Evolutionary conservation across 352 stramenopile species (phyloP).

Genomic region (Globisporangium alternatum): DNA sequence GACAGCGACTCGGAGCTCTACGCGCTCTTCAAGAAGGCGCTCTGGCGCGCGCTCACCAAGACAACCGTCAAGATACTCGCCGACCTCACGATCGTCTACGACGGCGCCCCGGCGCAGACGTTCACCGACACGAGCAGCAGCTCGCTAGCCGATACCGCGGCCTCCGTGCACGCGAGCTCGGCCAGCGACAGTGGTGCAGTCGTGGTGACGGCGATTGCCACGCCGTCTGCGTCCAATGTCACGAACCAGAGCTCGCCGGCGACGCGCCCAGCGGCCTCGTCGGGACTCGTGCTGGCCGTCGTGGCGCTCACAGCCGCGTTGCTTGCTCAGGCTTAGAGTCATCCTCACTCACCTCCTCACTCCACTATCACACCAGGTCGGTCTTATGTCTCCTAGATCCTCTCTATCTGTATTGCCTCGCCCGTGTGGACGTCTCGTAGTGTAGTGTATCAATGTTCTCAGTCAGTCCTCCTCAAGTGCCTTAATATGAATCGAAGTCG

Average conservation of each 20-base stretch:
- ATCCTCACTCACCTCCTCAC: too few relatives aligned
- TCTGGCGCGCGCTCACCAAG: conserved; percentile 28
- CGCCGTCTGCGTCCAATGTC: conserved; percentile 16
- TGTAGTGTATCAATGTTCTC: too few relatives aligned
- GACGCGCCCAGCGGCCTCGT: background rate
- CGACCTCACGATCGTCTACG: conserved; percentile 38
- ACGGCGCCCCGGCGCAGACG: conserved; percentile 19
- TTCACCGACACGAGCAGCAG: conserved; percentile 28
- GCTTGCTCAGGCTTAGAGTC: background rate
- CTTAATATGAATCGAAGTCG: conserved; percentile 5
- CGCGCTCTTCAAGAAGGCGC: conserved; percentile 41
- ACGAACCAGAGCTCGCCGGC: conserved; percentile 19
- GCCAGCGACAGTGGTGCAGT: background rate
- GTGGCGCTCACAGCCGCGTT: background rate
- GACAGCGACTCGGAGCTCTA: conserved; percentile 49
- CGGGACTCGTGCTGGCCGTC: background rate
- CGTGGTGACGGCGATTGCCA: background rate
- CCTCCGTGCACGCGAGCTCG: conserved; percentile 24
- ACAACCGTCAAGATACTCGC: conserved; percentile 42
- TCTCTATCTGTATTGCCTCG: too few relatives aligned
- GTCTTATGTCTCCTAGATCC: too few relatives aligned
- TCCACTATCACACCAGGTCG: too few relatives aligned
- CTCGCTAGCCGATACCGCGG: conserved; percentile 30
- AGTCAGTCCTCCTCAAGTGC: background rate
- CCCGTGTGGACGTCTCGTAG: too few relatives aligned